Base-by-base conservation (phyloP, 1,284 basidiomycete species). In the Puccinia novopanici region DNA sequence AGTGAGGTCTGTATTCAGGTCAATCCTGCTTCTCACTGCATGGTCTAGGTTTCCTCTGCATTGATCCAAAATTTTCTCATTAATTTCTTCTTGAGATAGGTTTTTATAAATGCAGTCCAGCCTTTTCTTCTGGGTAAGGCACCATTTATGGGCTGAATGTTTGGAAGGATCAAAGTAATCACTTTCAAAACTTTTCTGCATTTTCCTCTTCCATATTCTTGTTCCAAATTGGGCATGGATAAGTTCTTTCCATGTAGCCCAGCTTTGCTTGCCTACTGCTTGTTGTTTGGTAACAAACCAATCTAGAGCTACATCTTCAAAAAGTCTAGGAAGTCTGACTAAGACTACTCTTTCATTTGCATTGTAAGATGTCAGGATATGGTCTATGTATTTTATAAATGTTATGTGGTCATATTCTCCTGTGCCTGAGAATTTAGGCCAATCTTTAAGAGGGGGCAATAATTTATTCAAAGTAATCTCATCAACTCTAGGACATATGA, bases 341-440 rank as follows among this genome's bases (percentile, higher is more conserved):
- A 52, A 45, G 6, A 17, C 42, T 30, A 70, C n/a, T n/a, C n/a
- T 24, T 24, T 24, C 22, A 30, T 70, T 45, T 30, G 48, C 24
- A 3, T 42, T 34, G 15, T 50, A 70, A 30, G 67, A 48, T 4
- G 9, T 34, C 0, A 70, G 8, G 9, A 48, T 67, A 24, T 67
- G 65, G 27, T 67, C 65, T 15, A 67, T 45, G 22, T 67, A 67
- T 45, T 67, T 67, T 24, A 67, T 48, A 30, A 67, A 67, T 2
- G 13, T 45, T 3, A 67, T 48, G 22, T 67, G 65, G 40, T 67
- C 40, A 24, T 67, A 67, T 4, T 45, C 65, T 37, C n/a, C 65
- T 67, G 34, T 19, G 50, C 67, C 67, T 8, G n/a, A 24, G 27
- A 70, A 70, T 27, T 70, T 70, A 1, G 67, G 67, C 67, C 67